Base-by-base conservation (phyloP, 179 eudicot species). In the Spinacia oleracea region DNA sequence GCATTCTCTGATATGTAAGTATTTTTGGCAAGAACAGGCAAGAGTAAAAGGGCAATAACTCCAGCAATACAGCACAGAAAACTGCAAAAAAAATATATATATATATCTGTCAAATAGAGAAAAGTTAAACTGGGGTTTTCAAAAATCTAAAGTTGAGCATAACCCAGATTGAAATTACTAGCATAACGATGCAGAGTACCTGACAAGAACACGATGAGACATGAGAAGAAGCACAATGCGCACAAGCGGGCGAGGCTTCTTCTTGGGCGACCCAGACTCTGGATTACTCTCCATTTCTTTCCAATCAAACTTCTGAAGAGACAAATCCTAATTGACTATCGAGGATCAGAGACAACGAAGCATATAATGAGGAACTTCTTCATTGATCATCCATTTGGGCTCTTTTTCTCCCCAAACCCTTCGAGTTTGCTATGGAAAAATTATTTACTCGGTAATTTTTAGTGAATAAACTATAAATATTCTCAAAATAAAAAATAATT, bases 1-100 rank as follows among this genome's bases (percentile, higher is more conserved):
- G 99, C 98, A 84, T 96, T 96, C 81, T 96, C 99, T 2, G 98
- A 94, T 71, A 96, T 74, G 77, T 94, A 94, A 27, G 99, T 96
- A 69, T 83, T 94, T 75, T 96, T 96, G 71, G 98, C 97, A 34
- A 96, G 93, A 75, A 89, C 84, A 23, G 99, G 98, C 77, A 96
- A 82, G 46, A 91, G 85, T 63, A 94, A 82, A 31, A 96, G 97
- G 38, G 97, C 89, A 73, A 96, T 38, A 73, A 94, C 79, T 72
- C 98, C 99, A 45, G 91, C 94, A 51, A 77, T 45, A 71, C 88
- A 91, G 87, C 94, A 96, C 62, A 91, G 72, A 18, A 90, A 79
- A 81, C 99, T 92, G 93, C 29, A 43, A 29, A 40, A 35, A 10
- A 38, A 78, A 3, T 29, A 27, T 46, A 64, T 18, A 38, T 38